Conservation (phyloP, 169 alveolate species). For the Cryptosporidium baileyi region DNA sequence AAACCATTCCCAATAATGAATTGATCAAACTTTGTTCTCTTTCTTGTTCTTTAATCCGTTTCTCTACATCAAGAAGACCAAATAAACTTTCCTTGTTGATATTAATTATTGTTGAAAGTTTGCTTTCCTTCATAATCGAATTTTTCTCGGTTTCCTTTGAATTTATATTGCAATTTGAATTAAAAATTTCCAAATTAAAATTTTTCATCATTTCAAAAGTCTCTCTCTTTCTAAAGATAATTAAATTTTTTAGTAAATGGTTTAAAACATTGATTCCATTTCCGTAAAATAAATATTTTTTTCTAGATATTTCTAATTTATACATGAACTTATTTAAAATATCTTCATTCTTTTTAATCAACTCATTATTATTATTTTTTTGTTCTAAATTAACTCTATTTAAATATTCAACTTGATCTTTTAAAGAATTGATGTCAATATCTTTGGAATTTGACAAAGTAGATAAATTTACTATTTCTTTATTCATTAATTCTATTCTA, state of each 20-base stretch:
- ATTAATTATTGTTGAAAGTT: no score
- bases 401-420: background rate
- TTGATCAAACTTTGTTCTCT: conserved; percentile 22
- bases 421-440: background rate
- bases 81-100: background rate
- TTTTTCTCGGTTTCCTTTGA: no score
- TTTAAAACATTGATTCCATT: background rate
- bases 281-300: conserved; percentile 18
- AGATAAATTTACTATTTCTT: background rate
- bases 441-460: background rate
- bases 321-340: background rate
- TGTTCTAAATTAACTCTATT: background rate
- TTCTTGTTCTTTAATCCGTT: conserved; percentile 48
- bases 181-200: background rate
- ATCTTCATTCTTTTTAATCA: background rate
- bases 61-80: conserved; percentile 25
- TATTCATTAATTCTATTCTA: conserved; percentile 2
- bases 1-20: background rate
- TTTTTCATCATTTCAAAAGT: background rate
- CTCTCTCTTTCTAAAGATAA: background rate
- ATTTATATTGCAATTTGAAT: background rate
- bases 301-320: background rate
- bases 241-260: background rate
- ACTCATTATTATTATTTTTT: background rate
- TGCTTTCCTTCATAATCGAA: conserved; percentile 4